Evolutionary conservation across 208 protist genomes (phyloP).

Genomic region (Naegleria lovaniensis): DNA sequence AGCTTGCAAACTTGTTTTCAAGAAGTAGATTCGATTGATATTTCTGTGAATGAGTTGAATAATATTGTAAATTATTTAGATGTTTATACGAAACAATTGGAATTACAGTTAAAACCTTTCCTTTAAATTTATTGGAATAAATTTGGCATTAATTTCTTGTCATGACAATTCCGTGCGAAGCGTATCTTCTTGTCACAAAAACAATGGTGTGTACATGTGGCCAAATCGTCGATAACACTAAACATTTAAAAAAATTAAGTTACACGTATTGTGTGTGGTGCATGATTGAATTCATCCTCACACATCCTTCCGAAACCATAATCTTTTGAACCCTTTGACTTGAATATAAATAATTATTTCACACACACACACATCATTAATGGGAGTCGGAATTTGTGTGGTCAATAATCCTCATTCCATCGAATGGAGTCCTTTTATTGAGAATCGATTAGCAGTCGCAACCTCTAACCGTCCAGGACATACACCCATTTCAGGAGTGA

Average conservation of each 20-base stretch:
- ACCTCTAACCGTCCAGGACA: slow-evolving; percentile 13
- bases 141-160: no score
- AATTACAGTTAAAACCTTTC: slow-evolving; percentile 3
- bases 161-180: no score
- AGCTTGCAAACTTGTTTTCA: not conserved
- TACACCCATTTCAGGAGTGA: slow-evolving; percentile 12
- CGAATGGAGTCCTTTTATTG: slow-evolving; percentile 17
- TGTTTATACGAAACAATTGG: not conserved
- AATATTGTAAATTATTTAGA: not conserved
- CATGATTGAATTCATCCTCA: no score
- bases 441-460: slow-evolving; percentile 3
- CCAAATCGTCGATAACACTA: no score
- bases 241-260: no score
- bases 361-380: not conserved
- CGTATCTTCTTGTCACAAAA: no score
- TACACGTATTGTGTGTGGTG: no score
- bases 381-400: slow-evolving; percentile 17
- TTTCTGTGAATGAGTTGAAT: not conserved
- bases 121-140: not conserved
- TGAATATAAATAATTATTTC: no score
- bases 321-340: no score
- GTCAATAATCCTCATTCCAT: not conserved
- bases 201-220: no score
- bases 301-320: no score
- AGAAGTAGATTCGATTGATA: slow-evolving; percentile 11